Percentiles rank a stretch among this genome's conserved stretches.
Conservation (phyloP, 139 green algal species). For the Tetraselmis chui region DNA sequence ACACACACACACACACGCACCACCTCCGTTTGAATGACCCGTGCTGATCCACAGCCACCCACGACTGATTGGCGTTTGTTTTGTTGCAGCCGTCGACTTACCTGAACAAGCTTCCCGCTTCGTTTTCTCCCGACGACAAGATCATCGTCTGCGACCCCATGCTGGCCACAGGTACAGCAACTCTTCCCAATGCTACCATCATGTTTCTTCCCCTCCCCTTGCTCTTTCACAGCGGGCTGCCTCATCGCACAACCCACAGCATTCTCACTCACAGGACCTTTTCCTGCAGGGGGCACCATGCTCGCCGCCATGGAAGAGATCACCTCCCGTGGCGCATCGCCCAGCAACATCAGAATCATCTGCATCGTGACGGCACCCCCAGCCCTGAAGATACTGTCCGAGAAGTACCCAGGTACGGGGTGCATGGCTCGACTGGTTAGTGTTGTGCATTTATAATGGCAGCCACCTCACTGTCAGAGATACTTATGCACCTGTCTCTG, state of each 20-base stretch:
- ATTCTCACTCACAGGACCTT: not conserved
- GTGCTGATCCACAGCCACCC: conserved; percentile 2
- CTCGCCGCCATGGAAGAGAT: conserved; percentile 67
- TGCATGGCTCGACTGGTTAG: no score
- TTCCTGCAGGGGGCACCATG: conserved; percentile 60
- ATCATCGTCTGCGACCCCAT: conserved; percentile 83
- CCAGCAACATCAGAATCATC: conserved; percentile 72
- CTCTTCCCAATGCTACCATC: not conserved
- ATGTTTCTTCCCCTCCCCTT: not conserved
- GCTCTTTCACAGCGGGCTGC: not conserved
- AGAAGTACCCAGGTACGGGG: conserved; percentile 53
- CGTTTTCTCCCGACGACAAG: conserved; percentile 57
- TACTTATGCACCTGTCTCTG: not conserved
- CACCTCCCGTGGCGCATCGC: conserved; percentile 53
- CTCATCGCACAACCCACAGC: not conserved
- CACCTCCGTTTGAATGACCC: no score
- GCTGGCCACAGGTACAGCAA: conserved; percentile 76
- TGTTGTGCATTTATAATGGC: not conserved
- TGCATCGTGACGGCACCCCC: conserved; percentile 67
- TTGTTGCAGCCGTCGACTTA: conserved; percentile 66
- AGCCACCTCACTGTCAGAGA: not conserved
- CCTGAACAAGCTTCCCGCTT: conserved; percentile 88
- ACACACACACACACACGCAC: no score
- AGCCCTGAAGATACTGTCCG: conserved; percentile 69
- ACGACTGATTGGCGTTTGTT: not conserved